Evolutionary conservation across 176 grass and related monocot genomes (phyloP).

Genomic region (Poa annua): DNA sequence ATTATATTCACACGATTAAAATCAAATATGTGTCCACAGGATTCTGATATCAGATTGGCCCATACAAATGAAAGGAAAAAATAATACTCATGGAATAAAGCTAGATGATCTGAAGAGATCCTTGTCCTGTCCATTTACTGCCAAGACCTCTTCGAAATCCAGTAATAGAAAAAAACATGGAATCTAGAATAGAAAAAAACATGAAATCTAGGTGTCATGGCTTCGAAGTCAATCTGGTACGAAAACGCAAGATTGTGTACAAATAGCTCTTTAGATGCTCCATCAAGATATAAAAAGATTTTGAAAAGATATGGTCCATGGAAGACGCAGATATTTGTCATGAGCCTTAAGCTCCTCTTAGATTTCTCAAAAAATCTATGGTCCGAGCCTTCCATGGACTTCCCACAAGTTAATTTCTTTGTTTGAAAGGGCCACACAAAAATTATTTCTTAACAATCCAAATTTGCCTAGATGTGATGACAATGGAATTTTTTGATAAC

Average conservation of each 20-base stretch:
- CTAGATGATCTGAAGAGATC: conserved; percentile 18
- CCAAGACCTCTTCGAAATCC: conserved; percentile 11
- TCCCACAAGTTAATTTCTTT: no score
- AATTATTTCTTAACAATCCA: no score
- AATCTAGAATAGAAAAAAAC: not conserved
- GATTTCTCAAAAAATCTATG: not conserved
- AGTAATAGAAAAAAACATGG: not conserved
- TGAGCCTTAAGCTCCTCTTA: not conserved
- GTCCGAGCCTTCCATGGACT: no score
- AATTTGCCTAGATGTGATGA: no score
- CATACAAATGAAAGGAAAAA: conserved; percentile 28
- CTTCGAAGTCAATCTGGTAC: not conserved
- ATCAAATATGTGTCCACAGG: conserved; percentile 18
- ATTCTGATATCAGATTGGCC: conserved; percentile 27
- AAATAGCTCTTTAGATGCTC: not conserved
- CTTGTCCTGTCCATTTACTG: conserved; percentile 36
- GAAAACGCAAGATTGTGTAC: not conserved
- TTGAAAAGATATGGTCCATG: not conserved
- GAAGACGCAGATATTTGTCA: not conserved
- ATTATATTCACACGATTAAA: conserved; percentile 25
- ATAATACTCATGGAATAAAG: conserved; percentile 37
- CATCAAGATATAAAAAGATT: not conserved
- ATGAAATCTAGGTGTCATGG: not conserved
- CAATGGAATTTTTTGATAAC: no score
- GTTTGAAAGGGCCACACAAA: no score